A percentile compares a stretch with the other conserved stretches of the same genome.
phyloP scores from a whole-genome alignment of 2,329 filamentous ascomycete species.

The Polytolypa hystricis region DNA sequence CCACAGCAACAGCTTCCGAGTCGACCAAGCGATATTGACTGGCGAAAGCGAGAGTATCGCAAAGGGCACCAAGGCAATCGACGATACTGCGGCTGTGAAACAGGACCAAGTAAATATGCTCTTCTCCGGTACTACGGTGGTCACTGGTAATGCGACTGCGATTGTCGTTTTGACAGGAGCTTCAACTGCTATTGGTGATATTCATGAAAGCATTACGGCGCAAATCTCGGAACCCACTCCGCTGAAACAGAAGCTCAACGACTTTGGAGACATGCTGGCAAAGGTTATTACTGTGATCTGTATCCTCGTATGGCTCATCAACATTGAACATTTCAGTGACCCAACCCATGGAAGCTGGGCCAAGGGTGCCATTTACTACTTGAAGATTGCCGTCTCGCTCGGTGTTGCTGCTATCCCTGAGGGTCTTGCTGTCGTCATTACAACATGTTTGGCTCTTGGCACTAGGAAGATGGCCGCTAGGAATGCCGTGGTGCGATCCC shows the following conservation, averaged over 20 bases:
- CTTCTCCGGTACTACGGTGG: constrained; percentile 95
- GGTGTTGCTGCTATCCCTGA: constrained; percentile 97
- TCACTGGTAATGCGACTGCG: constrained; percentile 83
- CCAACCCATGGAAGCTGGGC: constrained; percentile 85
- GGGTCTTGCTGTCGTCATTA: constrained; percentile 94
- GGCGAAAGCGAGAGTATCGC: constrained; percentile 95
- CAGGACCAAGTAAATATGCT: constrained; percentile 97
- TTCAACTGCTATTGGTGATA: constrained; percentile 92
- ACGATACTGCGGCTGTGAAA: constrained; percentile 77
- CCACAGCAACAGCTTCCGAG: constrained; percentile 92
- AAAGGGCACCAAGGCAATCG: constrained; percentile 62
- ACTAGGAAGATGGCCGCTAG: constrained; percentile 98
- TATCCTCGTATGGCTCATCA: constrained; percentile 94
- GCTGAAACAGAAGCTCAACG: constrained; percentile 95
- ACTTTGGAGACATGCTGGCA: constrained; percentile 89
- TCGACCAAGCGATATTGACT: constrained; percentile 94
- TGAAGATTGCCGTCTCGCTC: constrained; percentile 97
- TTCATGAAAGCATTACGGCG: constrained; percentile 94
- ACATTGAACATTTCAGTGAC: constrained; percentile 93
- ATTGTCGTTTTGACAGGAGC: constrained; percentile 82
- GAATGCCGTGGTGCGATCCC: constrained; percentile 90
- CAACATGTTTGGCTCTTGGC: constrained; percentile 90
- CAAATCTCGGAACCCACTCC: constrained; percentile 97
- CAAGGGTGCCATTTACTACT: constrained; percentile 97
- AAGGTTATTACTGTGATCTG: constrained; percentile 99